Evolutionary conservation across 805 yeast genomes (phyloP).

Genomic region (Saccharomycopsis microspora): DNA sequence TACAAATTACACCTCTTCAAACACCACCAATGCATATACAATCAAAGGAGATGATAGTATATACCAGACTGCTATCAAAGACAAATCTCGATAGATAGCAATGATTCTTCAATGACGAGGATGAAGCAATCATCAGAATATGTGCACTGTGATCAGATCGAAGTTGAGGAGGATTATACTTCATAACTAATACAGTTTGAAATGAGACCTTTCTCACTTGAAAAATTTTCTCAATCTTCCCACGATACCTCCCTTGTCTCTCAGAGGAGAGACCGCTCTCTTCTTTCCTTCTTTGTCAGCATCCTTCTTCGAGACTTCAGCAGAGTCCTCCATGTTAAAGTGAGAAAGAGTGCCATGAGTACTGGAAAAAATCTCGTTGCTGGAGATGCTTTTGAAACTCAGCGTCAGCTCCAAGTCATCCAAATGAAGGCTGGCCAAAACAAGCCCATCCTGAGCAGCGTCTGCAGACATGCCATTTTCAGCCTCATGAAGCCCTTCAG

Average conservation of each 20-base stretch:
- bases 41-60: too few species aligned
- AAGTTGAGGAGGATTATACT: too few species aligned
- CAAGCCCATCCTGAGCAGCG: neutral
- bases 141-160: too few species aligned
- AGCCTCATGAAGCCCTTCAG: slow-evolving; percentile 12
- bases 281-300: neutral
- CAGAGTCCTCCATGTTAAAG: slow-evolving; percentile 7
- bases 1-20: too few species aligned
- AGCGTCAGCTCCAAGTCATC: slow-evolving; percentile 16
- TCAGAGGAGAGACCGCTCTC: too few species aligned
- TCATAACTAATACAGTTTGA: neutral
- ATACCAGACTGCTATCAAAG: too few species aligned
- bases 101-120: too few species aligned
- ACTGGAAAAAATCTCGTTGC: slow-evolving; percentile 14
- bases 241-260: neutral
- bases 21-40: too few species aligned
- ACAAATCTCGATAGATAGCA: too few species aligned
- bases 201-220: neutral
- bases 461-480: slow-evolving; percentile 13
- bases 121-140: too few species aligned
- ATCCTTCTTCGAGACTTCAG: neutral
- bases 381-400: slow-evolving; percentile 16
- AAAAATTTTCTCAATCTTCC: slow-evolving; percentile 10
- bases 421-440: slow-evolving; percentile 14
- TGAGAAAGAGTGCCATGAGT: slow-evolving; percentile 13